Evolutionary conservation across 768 basidiomycete genomes (phyloP), one percentile per base, ranked within the genome.

Genomic region (Naganishia vaughanmartiniae): DNA sequence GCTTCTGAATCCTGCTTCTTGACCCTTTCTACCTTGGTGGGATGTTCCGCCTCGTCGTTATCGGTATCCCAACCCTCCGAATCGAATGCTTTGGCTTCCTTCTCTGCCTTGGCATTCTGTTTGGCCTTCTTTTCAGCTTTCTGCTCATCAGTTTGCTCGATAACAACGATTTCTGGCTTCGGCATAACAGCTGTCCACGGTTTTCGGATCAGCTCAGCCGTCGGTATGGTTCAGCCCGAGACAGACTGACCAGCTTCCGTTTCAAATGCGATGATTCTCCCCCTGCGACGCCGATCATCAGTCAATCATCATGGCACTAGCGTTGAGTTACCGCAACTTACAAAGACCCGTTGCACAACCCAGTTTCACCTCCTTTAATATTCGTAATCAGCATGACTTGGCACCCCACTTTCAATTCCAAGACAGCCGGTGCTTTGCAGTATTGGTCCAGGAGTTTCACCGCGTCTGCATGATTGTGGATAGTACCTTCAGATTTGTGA

Each of bases 381-480:
- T 71, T 71, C 45, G 54, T 63, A 31, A 60, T 45, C 65, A 71
- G 42, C 70, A 71, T 71, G 26, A 71, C 70, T 31, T 71, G 70
- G n/a, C 54, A 54, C n/a, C 65, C 70, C 11, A 71, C 55, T 31
- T 57, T 56, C 15, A 71, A 30, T 21, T 66, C 70, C 24, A 70
- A 26, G 14, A 53, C 42, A 7, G 69, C 21, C 7, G 69, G 69
- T 17, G 69, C 69, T 45, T 60, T 42, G 53, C 57, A 70, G 60
- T 70, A 60, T 33, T 70, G 58, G 39, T 70, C 69, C 30, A 70
- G 53, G 17, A 70, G 34, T 12, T 65, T 46, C 3, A 65, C 58
- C 17, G 69, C 69, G 24, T 60, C 60, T 6, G 33, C 34, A 33
- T 70, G 63, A 26, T 42, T 46, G 15, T 63, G 60, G 14, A 63